Evolutionary conservation across 2,329 filamentous ascomycete genomes (phyloP), one percentile per base, ranked within the genome.

Genomic region (Aspergillus nomiae): DNA sequence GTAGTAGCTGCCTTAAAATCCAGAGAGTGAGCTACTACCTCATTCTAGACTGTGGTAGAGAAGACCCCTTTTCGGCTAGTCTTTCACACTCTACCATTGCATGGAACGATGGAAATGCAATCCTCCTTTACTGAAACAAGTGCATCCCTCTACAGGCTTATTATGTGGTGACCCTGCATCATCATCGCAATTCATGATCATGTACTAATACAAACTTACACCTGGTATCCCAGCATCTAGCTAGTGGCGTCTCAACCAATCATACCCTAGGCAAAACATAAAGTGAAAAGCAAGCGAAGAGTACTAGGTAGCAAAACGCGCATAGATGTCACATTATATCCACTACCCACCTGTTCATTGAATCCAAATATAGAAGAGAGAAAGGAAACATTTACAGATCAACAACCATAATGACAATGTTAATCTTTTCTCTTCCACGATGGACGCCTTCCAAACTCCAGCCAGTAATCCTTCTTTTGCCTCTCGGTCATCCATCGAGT

Each of bases 391-490:
- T 38, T 21, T 58, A 59, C 36, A 48, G 24, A 16, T 16, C 11
- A 16, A 26, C n/a, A 41, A n/a, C 16, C 3, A 41, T 41, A 41
- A 41, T 41, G 5, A 28, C 12, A 28, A 54, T 56, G n/a, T 41
- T 11, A 16, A 41, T 38, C 6, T 38, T 55, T 55, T 55, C 32
- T 38, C 21, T 55, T 55, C 51, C 51, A 16, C 38, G 34, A 28
- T 32, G 11, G 46, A 57, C 63, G 58, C 63, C 63, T 54, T 57
- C 58, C 58, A 48, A 59, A 61, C 58, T 63, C 58, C 50, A 59
- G 12, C 41, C 57, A 36, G 14, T 48, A 30, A 24, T 30, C 51
- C 56, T 58, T 50, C 24, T 30, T 38, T 11, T 16, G 21, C 48
- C 46, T 50, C 46, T 30, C 16, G 26, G 26, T 11, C 46, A 19